phyloP scores from a whole-genome alignment of 306 rosid species.

The Urtica urens region DNA sequence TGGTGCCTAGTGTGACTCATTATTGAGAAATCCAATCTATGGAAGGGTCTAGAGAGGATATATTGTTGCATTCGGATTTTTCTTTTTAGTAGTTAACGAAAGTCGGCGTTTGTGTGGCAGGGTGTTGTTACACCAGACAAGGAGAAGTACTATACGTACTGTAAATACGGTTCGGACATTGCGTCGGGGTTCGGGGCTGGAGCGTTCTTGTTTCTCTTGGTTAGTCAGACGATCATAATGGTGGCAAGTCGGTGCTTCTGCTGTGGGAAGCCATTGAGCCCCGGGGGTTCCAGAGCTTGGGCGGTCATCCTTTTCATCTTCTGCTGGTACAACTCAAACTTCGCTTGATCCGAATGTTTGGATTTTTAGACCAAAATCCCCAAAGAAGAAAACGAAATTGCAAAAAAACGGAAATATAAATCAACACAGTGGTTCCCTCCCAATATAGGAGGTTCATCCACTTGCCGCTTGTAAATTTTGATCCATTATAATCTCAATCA shows the following conservation, averaged over 20 bases:
- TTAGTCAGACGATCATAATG: constrained; percentile 66
- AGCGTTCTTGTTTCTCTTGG: constrained; percentile 75
- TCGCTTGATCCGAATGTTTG: not conserved
- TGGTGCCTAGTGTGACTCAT: too few species aligned
- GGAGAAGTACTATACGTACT: constrained; percentile 34
- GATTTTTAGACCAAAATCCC: too few species aligned
- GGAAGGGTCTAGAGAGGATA: too few species aligned
- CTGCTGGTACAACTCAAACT: constrained; percentile 61
- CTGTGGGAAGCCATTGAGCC: constrained; percentile 76
- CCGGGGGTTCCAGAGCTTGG: constrained; percentile 88
- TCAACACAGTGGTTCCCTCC: too few species aligned
- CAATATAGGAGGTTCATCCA: too few species aligned
- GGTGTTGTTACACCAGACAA: constrained; percentile 37
- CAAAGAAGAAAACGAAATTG: too few species aligned
- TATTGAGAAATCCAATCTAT: too few species aligned
- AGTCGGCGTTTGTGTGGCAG: constrained; percentile 26
- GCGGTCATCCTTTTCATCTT: constrained; percentile 67
- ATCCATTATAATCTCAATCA: too few species aligned
- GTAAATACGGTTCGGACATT: constrained; percentile 71
- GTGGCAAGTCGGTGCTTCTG: constrained; percentile 95
- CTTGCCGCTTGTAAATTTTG: too few species aligned
- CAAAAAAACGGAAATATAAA: too few species aligned
- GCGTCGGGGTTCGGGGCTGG: constrained; percentile 93
- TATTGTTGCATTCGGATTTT: not conserved
- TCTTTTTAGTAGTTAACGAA: not conserved